Percentiles rank a stretch among this genome's conserved stretches.
Evolutionary conservation across 768 basidiomycete species (phyloP).

Genomic region (Collybia sp.): DNA sequence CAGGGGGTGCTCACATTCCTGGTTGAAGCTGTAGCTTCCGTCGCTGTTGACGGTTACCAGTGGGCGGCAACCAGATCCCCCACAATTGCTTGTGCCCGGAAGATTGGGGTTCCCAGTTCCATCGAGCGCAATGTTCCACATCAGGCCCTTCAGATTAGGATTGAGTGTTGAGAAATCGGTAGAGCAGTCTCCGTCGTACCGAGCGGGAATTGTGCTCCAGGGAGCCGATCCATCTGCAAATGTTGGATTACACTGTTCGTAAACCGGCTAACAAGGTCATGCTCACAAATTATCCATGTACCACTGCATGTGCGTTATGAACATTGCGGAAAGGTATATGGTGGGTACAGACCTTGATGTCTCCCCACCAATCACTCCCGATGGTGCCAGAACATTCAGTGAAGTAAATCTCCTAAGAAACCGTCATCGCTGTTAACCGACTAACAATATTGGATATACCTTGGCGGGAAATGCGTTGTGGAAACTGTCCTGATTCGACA

Average conservation of each 20-base stretch:
- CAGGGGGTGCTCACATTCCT: slow-evolving; percentile 51
- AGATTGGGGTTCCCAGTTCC: slow-evolving; percentile 58
- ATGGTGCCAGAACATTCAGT: slow-evolving; percentile 64
- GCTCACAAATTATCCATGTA: slow-evolving; percentile 19
- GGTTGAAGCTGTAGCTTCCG: slow-evolving; percentile 61
- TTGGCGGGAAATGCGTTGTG: slow-evolving; percentile 14
- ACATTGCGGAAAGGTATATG: background rate
- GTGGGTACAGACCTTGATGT: slow-evolving; percentile 54
- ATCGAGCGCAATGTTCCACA: slow-evolving; percentile 77
- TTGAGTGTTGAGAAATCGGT: slow-evolving; percentile 7
- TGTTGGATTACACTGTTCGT: background rate
- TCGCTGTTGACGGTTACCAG: slow-evolving; percentile 64
- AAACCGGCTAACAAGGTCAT: too few species aligned
- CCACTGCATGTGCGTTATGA: slow-evolving; percentile 9
- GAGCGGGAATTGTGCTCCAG: slow-evolving; percentile 13
- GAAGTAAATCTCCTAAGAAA: slow-evolving; percentile 37
- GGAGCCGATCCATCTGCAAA: slow-evolving; percentile 18
- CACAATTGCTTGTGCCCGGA: slow-evolving; percentile 61
- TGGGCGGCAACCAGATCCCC: slow-evolving; percentile 58
- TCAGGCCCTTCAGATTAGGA: slow-evolving; percentile 25
- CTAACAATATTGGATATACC: slow-evolving; percentile 25
- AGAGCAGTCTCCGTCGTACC: slow-evolving; percentile 3
- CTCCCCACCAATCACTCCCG: slow-evolving; percentile 75
- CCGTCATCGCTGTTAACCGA: slow-evolving; percentile 24
- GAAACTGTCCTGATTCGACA: slow-evolving; percentile 11